Conservation (phyloP, 169 alveolate genomes). For the Perkinsus marinus region DNA sequence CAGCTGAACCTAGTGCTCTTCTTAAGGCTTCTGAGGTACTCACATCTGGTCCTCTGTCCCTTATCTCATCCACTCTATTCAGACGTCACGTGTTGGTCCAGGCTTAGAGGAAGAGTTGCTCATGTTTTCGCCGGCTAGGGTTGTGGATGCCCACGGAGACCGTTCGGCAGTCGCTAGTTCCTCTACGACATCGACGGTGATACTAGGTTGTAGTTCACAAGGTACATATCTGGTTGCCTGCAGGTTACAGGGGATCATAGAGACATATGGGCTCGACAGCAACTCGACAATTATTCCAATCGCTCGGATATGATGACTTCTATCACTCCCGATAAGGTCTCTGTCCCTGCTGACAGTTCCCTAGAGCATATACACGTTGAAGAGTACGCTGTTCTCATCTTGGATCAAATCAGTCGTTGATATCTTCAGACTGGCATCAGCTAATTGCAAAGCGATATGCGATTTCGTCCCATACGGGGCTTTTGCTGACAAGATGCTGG, state of each 20-base stretch:
- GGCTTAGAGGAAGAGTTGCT: too few species aligned
- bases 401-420: too few species aligned
- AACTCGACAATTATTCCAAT: background rate
- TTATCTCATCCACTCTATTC: too few species aligned
- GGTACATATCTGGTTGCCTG: background rate
- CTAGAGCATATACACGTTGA: too few species aligned
- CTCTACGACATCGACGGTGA: background rate
- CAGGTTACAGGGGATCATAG: too few species aligned
- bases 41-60: too few species aligned
- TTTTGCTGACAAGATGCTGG: background rate
- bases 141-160: background rate
- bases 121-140: background rate
- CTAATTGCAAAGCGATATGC: background rate
- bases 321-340: background rate
- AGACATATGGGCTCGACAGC: background rate
- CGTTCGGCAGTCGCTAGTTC: background rate
- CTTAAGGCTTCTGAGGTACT: too few species aligned
- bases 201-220: background rate
- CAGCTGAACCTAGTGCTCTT: too few species aligned
- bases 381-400: too few species aligned
- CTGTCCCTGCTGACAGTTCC: too few species aligned
- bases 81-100: too few species aligned
- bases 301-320: background rate
- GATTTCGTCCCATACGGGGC: background rate
- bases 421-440: background rate